Evolutionary conservation across 768 basidiomycete genomes (phyloP), one percentile per base, ranked within the genome.

Genomic region (Artomyces pyxidatus): DNA sequence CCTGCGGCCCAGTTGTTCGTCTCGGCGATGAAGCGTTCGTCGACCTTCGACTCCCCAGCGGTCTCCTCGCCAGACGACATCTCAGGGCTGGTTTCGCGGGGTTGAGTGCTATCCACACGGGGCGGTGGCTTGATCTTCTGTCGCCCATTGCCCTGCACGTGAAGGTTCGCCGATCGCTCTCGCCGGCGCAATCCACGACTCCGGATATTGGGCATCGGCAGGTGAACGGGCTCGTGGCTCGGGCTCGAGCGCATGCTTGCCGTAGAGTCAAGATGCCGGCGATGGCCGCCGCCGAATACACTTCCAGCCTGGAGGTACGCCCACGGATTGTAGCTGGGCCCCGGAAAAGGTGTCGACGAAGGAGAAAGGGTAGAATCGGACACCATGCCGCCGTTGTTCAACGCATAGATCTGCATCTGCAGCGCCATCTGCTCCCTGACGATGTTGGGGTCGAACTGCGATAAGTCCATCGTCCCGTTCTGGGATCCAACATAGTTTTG

Each of bases 81-180:
- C 66, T 88, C 87, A 0, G 85, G 86, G 53, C 82, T 87, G 10
- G 86, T 88, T 55, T 89, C 87, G 37, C 86, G 68, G 6, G 87
- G 86, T 57, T 88, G 85, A 0, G 87, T 90, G 57, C 85, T 88
- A 58, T 88, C 83, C 16, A 89, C 87, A 11, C 87, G 72, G 9
- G 84, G 85, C 1, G 87, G 87, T 1, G 81, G 83, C 59, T 80
- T 80, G 29, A 81, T 65, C 45, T 71, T 63, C 30, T 55, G 50
- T 22, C 47, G 45, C 27, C 41, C 50, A 10, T 50, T 45, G 16
- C 46, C 27, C 23, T 49, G 30, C 37, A 27, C 48, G 10, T 68
- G 63, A 17, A 74, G 50, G 50, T 71, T 71, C 8, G 52, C 37
- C 4, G 70, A 67, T 30, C 59, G 62, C 52, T 74, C 72, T 16